These are phyloP conservation scores for Candida awuae DNA, from an alignment of 805 yeast species.

Conservation along the genomic window DNA sequence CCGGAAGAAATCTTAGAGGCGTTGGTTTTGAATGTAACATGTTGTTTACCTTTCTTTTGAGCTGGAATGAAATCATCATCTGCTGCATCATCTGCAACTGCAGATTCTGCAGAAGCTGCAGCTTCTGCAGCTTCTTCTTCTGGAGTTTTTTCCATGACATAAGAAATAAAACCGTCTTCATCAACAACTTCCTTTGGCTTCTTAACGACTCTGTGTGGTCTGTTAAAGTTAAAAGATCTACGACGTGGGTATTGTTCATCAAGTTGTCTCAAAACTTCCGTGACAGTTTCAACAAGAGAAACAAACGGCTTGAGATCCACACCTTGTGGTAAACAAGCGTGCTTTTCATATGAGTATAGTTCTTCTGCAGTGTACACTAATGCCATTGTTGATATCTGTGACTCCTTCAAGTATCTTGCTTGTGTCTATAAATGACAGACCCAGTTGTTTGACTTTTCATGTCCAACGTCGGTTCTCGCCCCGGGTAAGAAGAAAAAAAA, in stretches of 20 bases:
- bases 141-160: conserved; percentile 29
- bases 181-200: conserved; percentile 48
- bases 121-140: conserved; percentile 39
- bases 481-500: too few relatives aligned
- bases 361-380: conserved; percentile 57
- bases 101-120: conserved; percentile 26
- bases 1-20: conserved; percentile 68
- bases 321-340: conserved; percentile 52
- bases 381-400: conserved; percentile 4
- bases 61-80: conserved; percentile 40
- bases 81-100: conserved; percentile 39
- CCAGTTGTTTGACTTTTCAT: neutral
- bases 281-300: conserved; percentile 58
- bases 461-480: too few relatives aligned
- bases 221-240: conserved; percentile 44
- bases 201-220: conserved; percentile 36
- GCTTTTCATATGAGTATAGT: conserved; percentile 48
- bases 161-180: conserved; percentile 79
- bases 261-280: conserved; percentile 31
- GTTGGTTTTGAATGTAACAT: conserved; percentile 53
- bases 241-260: conserved; percentile 32
- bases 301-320: conserved; percentile 59
- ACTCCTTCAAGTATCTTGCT: neutral
- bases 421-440: neutral
- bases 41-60: conserved; percentile 35